phyloP scores from a whole-genome alignment of 2,329 filamentous ascomycete species.

The Talaromyces sp. region DNA sequence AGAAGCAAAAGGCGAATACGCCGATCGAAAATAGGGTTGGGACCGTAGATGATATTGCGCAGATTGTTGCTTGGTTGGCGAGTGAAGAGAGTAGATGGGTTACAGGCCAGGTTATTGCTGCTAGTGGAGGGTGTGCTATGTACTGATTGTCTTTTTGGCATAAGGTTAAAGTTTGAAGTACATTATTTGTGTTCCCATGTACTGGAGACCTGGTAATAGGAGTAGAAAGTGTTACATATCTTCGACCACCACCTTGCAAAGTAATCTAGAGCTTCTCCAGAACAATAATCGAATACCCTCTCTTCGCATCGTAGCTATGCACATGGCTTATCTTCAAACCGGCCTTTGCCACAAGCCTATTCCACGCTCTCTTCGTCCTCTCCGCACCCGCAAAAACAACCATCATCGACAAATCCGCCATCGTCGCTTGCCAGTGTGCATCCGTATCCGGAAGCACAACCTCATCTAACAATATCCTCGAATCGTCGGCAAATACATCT shows the following conservation, averaged over 20 bases:
- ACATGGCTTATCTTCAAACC: conserved; percentile 26
- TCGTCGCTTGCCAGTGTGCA: conserved; percentile 28
- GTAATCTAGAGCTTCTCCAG: background rate
- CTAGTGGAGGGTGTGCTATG: conserved; percentile 48
- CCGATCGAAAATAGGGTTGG: conserved; percentile 52
- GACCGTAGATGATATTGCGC: conserved; percentile 52
- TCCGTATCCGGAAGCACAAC: conserved; percentile 36
- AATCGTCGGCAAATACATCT: conserved; percentile 20
- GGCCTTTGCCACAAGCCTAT: background rate
- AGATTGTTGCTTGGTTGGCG: conserved; percentile 55
- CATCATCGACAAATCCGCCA: conserved; percentile 40
- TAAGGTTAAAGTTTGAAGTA: background rate
- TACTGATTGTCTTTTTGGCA: conserved; percentile 18
- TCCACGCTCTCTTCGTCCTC: conserved; percentile 35
- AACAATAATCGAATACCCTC: conserved; percentile 6
- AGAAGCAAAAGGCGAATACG: conserved; percentile 50
- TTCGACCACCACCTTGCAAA: background rate
- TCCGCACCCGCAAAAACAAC: conserved; percentile 32
- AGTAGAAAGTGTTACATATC: background rate
- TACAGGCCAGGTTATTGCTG: conserved; percentile 55
- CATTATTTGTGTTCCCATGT: background rate
- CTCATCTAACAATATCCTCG: conserved; percentile 43
- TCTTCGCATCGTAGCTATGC: conserved; percentile 2
- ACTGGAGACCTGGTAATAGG: background rate
- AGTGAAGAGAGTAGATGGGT: conserved; percentile 50